Evolutionary conservation across 176 grass and related monocot genomes (phyloP), one percentile per base, ranked within the genome.

Genomic region (Phoenix dactylifera): DNA sequence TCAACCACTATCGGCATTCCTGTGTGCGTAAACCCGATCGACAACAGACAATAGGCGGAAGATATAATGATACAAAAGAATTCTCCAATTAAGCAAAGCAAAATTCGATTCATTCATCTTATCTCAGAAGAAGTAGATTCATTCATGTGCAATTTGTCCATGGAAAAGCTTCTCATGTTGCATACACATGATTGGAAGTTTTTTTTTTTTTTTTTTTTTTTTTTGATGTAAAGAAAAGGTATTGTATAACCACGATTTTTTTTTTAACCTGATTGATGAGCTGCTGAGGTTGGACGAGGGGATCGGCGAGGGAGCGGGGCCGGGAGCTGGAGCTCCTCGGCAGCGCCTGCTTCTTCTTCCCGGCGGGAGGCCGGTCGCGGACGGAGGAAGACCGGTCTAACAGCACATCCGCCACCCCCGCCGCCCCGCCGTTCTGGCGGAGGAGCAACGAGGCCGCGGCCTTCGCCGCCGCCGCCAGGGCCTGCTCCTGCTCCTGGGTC

Each of bases 241-340:
- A 7, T 10, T 17, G 18, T 17, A n/a, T 26, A 28, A 17, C 17
- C 17, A 4, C 6, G 2, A 3, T 18, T 1, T 18, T 15, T 18
- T 15, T 15, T 16, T 52, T 55, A 18, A 98, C 93, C 93, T 92
- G 83, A 76, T 78, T 78, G 54, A 98, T 44, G 18, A 98, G 84
- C 49, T 92, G 81, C 70, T 85, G 84, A 25, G 84, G 87, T 55
- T 86, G 75, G 69, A 98, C 73, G 20, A 88, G 64, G 49, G 81
- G 81, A 80, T 98, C 93, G 20, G 87, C 76, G 17, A 87, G 66
- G 16, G 76, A 88, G 55, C 84, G 80, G 18, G 84, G 93, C 44
- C 93, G 84, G 50, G 87, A 83, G 79, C 93, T 98, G 66, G 78
- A 80, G 81, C 93, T 98, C 71, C 93, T 70, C 1, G 87, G 78